Conservation (phyloP, 225 moss, liverwort and hornwort species). For the Physcomitrellopsis africana region DNA sequence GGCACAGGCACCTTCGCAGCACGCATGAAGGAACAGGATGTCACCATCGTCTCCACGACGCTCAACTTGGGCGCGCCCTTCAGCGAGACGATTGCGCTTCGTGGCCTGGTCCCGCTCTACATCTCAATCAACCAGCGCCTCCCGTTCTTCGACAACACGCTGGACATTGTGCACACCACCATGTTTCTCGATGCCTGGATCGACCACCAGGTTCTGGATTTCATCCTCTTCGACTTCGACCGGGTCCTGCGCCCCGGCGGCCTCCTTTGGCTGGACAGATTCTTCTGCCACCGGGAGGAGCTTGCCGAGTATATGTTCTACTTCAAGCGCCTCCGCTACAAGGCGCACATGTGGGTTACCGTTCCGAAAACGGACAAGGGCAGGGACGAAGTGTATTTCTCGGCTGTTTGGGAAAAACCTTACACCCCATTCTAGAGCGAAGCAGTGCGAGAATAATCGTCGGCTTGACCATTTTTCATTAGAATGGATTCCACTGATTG, state of each 20-base stretch:
- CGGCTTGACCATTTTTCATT: too few species aligned
- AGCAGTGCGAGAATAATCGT: background rate
- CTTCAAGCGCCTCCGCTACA: conserved; percentile 67
- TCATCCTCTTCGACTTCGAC: conserved; percentile 72
- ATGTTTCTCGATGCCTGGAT: conserved; percentile 75
- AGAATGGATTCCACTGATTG: background rate
- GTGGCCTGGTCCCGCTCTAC: conserved; percentile 74
- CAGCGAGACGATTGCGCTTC: conserved; percentile 69
- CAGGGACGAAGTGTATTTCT: conserved; percentile 59
- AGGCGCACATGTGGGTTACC: conserved; percentile 50
- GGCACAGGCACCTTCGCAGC: conserved; percentile 75
- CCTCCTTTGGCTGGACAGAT: conserved; percentile 71
- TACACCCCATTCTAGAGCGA: conserved; percentile 36
- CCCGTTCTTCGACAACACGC: conserved; percentile 80
- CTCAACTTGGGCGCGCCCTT: conserved; percentile 77
- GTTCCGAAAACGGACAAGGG: conserved; percentile 55
- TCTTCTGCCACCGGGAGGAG: conserved; percentile 65
- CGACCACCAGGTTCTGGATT: conserved; percentile 69
- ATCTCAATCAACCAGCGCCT: conserved; percentile 73
- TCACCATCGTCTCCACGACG: conserved; percentile 63
- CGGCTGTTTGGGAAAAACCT: conserved; percentile 73
- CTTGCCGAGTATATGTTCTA: conserved; percentile 68
- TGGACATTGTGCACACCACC: conserved; percentile 68
- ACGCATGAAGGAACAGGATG: conserved; percentile 69
- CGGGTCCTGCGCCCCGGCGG: conserved; percentile 68